Conservation (phyloP, 306 rosid genomes). For the Fragaria iinumae region DNA sequence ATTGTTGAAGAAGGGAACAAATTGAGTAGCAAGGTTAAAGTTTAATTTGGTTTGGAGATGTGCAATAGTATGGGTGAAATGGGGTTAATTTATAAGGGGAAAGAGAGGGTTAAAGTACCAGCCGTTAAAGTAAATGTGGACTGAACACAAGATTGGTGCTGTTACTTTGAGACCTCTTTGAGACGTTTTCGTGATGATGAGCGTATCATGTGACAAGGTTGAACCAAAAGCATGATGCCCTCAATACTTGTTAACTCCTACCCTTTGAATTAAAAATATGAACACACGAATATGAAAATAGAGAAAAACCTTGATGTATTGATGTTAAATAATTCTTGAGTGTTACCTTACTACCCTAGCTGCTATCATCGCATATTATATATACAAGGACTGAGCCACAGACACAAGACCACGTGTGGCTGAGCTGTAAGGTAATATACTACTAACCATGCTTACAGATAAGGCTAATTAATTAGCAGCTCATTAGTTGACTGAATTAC, state of each 20-base stretch:
- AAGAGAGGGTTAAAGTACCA: not conserved
- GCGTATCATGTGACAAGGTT: conserved; percentile 4
- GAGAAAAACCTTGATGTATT: too few species aligned
- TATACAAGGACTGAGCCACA: too few species aligned
- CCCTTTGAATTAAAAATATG: not conserved
- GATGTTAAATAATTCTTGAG: too few species aligned
- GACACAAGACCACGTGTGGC: too few species aligned
- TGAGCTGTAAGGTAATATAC: too few species aligned
- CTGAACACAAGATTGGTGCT: conserved; percentile 7
- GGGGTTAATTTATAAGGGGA: not conserved
- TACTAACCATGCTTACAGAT: too few species aligned
- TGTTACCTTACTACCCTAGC: too few species aligned
- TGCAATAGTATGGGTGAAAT: too few species aligned
- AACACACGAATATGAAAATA: too few species aligned
- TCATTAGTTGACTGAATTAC: too few species aligned
- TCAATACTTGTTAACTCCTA: not conserved
- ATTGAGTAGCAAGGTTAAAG: not conserved
- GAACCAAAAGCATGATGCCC: not conserved
- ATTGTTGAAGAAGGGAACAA: not conserved
- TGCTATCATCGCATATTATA: too few species aligned
- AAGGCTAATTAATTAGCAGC: too few species aligned
- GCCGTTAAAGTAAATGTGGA: not conserved
- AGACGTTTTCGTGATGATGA: not conserved
- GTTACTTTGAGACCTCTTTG: not conserved
- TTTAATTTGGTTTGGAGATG: not conserved